phyloP scores from a whole-genome alignment of 2,329 filamentous ascomycete species.

The Macrophomina tecta region DNA sequence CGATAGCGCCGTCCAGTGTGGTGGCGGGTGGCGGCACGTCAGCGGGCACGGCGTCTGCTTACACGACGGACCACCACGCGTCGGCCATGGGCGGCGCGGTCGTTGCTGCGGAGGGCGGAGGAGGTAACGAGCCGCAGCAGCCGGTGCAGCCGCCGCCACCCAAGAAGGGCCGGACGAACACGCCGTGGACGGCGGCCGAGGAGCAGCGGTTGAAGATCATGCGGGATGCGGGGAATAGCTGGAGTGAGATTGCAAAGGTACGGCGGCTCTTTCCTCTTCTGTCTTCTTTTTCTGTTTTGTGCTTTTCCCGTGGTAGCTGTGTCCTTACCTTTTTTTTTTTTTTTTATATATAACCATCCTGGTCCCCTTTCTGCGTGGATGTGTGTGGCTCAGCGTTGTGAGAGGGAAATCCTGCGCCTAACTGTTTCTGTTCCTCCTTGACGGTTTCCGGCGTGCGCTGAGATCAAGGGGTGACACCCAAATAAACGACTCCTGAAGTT shows the following conservation, averaged over 20 bases:
- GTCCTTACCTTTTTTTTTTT: no score
- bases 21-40: background rate
- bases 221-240: constrained; percentile 90
- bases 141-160: constrained; percentile 47
- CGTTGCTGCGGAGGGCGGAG: no score
- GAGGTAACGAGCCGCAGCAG: constrained; percentile 7
- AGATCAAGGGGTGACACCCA: no score
- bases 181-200: constrained; percentile 94
- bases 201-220: constrained; percentile 92
- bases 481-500: background rate
- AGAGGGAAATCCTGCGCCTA: no score
- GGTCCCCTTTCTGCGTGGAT: no score
- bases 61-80: constrained; percentile 8
- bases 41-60: constrained; percentile 2
- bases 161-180: constrained; percentile 98
- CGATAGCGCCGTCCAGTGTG: constrained; percentile 23
- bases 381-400: no score
- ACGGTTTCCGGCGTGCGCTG: no score
- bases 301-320: background rate
- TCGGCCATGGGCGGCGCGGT: constrained; percentile 10
- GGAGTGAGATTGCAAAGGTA: constrained; percentile 98
- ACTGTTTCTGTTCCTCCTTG: no score
- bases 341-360: no score
- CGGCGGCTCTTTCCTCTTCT: constrained; percentile 10
- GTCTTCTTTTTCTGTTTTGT: background rate